Evolutionary conservation across 1,284 basidiomycete species (phyloP), one percentile per base, ranked within the genome.

Genomic region (Cryptococcus floricola): DNA sequence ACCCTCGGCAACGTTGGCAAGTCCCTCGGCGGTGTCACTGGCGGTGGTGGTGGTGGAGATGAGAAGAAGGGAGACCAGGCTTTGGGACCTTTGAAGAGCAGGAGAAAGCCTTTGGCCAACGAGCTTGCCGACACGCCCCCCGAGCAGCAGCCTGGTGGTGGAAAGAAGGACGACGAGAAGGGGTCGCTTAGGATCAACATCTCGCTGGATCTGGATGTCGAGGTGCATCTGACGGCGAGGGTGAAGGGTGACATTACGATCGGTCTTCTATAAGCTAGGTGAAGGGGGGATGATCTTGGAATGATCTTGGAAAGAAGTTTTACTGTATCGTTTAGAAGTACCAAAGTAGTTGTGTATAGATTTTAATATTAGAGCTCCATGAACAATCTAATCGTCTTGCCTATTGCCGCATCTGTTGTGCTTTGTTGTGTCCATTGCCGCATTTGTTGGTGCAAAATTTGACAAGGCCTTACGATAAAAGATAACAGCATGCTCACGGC

Each of bases 201-300:
- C 43, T 48, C 54, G 28, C 47, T 62, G 49, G 60, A 62, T 53
- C 46, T 62, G 39, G 60, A 62, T 43, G 60, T 62, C 34, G 60
- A 62, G 48, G 60, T 62, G 31, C 60, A 62, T 42, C 50, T 62
- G 37, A 50, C 54, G 39, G 60, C 60, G 25, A 52, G 60, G 39
- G 48, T 62, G 46, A 62, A 62, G 47, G 60, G 60, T 48, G 60
- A 62, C 38, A 59, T 62, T 42, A 62, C 60, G 19, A 62, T 62
- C 51, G 60, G 60, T 12, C 44, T 62, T 14, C 54, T 62, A n/a
- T 62, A 59, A 48, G 46, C 25, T 16, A 18, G 28, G 18, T 23
- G 16, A n/a, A 50, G 38, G 19, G 18, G 50, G 9, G 41, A 34
- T 12, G 50, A 44, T 31, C 39, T 19, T 9, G 19, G 23, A 23